Conservation (phyloP, 2,329 filamentous ascomycete species). For the Cryoendolithus antarcticus region DNA sequence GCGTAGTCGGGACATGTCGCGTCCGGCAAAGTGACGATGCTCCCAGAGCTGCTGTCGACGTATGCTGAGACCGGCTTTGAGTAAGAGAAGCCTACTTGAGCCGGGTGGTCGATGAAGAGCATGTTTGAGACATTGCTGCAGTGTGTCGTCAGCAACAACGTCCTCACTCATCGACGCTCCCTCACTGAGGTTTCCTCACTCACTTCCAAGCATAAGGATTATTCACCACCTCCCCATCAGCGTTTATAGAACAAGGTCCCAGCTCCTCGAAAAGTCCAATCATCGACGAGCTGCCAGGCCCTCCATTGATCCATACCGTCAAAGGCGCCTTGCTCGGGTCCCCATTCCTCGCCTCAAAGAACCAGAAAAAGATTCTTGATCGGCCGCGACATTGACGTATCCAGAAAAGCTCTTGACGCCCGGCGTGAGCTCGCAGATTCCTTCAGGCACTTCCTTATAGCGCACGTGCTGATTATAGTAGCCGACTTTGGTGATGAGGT, state of each 20-base stretch:
- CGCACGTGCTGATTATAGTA: conserved; percentile 40
- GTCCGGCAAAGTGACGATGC: conserved; percentile 26
- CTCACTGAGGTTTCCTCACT: conserved; percentile 3
- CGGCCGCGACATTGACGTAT: conserved; percentile 40
- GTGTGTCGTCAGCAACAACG: not conserved
- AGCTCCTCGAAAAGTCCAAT: conserved; percentile 45
- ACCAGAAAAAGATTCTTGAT: conserved; percentile 45
- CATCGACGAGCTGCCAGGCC: conserved; percentile 47
- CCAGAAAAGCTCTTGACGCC: conserved; percentile 45
- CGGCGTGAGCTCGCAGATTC: conserved; percentile 45
- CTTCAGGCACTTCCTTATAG: conserved; percentile 44
- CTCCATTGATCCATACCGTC: conserved; percentile 50
- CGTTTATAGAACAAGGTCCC: conserved; percentile 30
- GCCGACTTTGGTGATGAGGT: conserved; percentile 32
- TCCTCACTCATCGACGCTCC: not conserved
- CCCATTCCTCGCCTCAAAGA: conserved; percentile 41
- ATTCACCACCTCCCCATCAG: conserved; percentile 35
- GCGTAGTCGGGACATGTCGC: conserved; percentile 12
- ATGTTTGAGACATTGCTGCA: conserved; percentile 45
- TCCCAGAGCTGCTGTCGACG: conserved; percentile 20
- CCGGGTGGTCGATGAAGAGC: conserved; percentile 59
- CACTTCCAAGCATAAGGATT: conserved; percentile 52
- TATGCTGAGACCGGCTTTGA: conserved; percentile 22
- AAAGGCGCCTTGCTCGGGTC: conserved; percentile 41
- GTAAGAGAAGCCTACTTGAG: conserved; percentile 48